phyloP scores from a whole-genome alignment of 164 flowering plant genomes.

The grape (Vitis vinifera) region ASM3070453v1 NC_081814.1:26491501-26492000 shows the following conservation, averaged over 20 bases:
- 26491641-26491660: slow-evolving; percentile 74
- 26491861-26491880: background rate
- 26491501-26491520: slow-evolving; percentile 58
- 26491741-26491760: slow-evolving; percentile 89
- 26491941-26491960: too few relatives aligned
- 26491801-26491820: slow-evolving; percentile 90
- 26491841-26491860: background rate
- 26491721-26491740: slow-evolving; percentile 95
- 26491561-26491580: slow-evolving; percentile 50
- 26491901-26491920: background rate
- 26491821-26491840: slow-evolving; percentile 53
- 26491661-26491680: slow-evolving; percentile 92
- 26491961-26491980: too few relatives aligned
- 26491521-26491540: slow-evolving; percentile 40
- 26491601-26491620: slow-evolving; percentile 80
- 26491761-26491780: slow-evolving; percentile 93
- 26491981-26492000: too few relatives aligned
- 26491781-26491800: slow-evolving; percentile 97
- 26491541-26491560: slow-evolving; percentile 45
- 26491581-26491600: slow-evolving; percentile 42
- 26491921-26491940: too few relatives aligned
- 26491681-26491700: slow-evolving; percentile 91
- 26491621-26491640: slow-evolving; percentile 60
- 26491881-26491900: background rate
- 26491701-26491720: slow-evolving; percentile 89